Evolutionary conservation across 208 protist species (phyloP).

Genomic region (Strigomonas culicis): DNA sequence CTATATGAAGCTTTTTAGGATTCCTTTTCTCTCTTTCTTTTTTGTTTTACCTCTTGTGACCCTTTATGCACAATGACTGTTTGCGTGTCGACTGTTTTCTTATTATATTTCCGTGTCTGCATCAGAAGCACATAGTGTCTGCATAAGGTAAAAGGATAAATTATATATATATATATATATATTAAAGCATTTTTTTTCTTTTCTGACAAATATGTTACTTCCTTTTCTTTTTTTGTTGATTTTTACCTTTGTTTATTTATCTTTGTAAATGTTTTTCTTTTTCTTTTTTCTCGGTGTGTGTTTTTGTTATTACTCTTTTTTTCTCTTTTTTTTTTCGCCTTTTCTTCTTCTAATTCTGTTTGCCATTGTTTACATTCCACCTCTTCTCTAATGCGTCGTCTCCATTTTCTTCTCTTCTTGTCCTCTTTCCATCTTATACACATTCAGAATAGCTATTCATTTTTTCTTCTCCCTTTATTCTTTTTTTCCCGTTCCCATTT

Average conservation of each 20-base stretch:
- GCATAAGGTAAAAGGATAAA: background rate
- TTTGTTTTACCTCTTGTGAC: background rate
- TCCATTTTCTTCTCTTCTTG: slow-evolving; percentile 9
- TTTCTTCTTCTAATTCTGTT: background rate
- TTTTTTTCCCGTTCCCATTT: background rate
- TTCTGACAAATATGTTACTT: too few relatives aligned
- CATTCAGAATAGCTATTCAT: slow-evolving; percentile 13
- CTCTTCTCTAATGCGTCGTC: background rate
- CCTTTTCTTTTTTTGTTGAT: slow-evolving; percentile 12
- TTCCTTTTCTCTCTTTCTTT: background rate
- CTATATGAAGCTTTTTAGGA: background rate
- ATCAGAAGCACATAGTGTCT: background rate
- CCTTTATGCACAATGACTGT: background rate
- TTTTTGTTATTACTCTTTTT: background rate
- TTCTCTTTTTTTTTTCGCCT: background rate
- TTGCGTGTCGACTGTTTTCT: slow-evolving; percentile 5
- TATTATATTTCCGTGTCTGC: slow-evolving; percentile 11
- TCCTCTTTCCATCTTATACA: slow-evolving; percentile 6
- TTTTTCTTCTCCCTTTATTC: slow-evolving; percentile 13
- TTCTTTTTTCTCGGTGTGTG: slow-evolving; percentile 6
- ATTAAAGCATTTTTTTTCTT: too few relatives aligned
- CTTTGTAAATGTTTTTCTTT: slow-evolving; percentile 12
- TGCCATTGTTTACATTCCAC: background rate
- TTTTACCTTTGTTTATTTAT: slow-evolving; percentile 11
- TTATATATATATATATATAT: background rate